phyloP scores from a whole-genome alignment of 352 stramenopile genomes.

The Globisporangium apiculatum region DNA sequence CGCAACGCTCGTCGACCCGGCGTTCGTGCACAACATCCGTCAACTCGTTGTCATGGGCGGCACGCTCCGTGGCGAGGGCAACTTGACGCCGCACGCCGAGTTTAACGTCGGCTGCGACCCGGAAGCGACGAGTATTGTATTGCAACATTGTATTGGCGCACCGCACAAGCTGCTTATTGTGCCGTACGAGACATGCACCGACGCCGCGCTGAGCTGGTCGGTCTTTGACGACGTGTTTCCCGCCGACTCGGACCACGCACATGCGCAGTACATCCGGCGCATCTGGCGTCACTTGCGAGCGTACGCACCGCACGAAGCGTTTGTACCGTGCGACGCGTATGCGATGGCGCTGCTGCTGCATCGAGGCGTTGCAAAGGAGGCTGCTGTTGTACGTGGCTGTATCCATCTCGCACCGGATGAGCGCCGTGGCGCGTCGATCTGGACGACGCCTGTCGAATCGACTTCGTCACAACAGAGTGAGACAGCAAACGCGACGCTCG shows the following conservation, averaged over 20 bases:
- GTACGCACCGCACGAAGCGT: constrained; percentile 34
- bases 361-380: constrained; percentile 40
- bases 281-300: constrained; percentile 57
- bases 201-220: constrained; percentile 50
- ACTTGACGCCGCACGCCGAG: constrained; percentile 58
- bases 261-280: constrained; percentile 42
- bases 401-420: constrained; percentile 54
- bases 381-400: constrained; percentile 30
- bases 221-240: constrained; percentile 66
- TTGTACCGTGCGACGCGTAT: constrained; percentile 71
- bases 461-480: not conserved
- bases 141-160: constrained; percentile 37
- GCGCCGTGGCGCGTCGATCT: constrained; percentile 43
- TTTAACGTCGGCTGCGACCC: constrained; percentile 82
- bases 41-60: constrained; percentile 73
- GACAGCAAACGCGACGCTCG: constrained; percentile 52
- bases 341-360: constrained; percentile 59
- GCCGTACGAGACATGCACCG: constrained; percentile 59
- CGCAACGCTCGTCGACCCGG: constrained; percentile 62
- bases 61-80: constrained; percentile 57
- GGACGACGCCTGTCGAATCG: constrained; percentile 8
- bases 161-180: constrained; percentile 58
- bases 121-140: constrained; percentile 69
- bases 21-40: constrained; percentile 53
- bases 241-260: constrained; percentile 21